These are phyloP conservation scores for Xerophyta viscosa DNA, from an alignment of 106 monocot species.

Conservation along the genomic window DNA sequence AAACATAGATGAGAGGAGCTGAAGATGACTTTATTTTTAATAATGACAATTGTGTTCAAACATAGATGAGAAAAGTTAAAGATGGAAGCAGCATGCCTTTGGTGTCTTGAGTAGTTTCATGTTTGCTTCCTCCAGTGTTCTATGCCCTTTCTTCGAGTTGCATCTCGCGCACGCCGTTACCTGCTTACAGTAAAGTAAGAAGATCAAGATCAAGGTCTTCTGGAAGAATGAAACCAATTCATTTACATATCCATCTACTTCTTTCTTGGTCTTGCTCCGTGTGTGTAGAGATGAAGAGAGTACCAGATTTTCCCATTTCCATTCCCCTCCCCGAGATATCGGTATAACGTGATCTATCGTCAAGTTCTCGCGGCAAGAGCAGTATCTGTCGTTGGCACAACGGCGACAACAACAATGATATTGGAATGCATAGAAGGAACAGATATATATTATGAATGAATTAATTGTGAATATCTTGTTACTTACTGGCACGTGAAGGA, in stretches of 20 bases:
- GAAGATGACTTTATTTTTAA: too few species aligned
- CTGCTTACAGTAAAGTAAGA: conserved; percentile 18
- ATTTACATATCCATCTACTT: too few species aligned
- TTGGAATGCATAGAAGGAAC: too few species aligned
- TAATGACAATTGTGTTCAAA: too few species aligned
- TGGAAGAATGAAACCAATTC: too few species aligned
- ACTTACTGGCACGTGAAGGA: conserved; percentile 90
- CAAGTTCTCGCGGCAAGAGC: conserved; percentile 60
- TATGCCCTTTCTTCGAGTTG: conserved; percentile 85
- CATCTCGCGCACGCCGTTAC: conserved; percentile 88
- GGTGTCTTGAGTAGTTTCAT: conserved; percentile 69
- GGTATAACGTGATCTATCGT: conserved; percentile 89
- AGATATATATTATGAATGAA: not conserved
- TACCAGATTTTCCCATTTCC: conserved; percentile 97
- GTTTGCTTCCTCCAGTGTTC: conserved; percentile 66
- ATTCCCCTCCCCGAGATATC: conserved; percentile 77
- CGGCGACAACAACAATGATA: too few species aligned
- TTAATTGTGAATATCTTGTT: not conserved
- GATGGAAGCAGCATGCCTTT: conserved; percentile 38
- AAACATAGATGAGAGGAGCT: not conserved
- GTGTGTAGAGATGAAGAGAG: not conserved
- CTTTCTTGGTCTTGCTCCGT: too few species aligned
- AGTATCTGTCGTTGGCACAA: conserved; percentile 91
- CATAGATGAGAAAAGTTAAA: not conserved
- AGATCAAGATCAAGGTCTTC: too few species aligned